Evolutionary conservation across 257 asterid species (phyloP), one percentile per base, ranked within the genome.

Genomic region (Solanum rostratum): DNA sequence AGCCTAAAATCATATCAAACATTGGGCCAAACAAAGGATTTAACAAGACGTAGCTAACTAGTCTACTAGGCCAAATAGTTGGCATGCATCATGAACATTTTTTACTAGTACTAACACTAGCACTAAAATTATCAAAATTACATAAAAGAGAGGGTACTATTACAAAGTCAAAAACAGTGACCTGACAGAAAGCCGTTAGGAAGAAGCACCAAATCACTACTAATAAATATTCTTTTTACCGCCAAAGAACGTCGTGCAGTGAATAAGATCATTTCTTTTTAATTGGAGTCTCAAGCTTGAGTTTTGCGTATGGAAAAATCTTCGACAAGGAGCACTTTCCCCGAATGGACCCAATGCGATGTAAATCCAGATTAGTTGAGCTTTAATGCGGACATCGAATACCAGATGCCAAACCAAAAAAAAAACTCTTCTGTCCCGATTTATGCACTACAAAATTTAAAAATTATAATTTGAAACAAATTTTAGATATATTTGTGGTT

Each of bases 171-270:
- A 87, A 86, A 87, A 87, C 84, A 84, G 89, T 85, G 81, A 81
- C 76, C 85, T 85, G 91, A 89, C 85, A 66, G 43, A 57, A 89
- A 89, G 89, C 85, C 90, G 89, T 87, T 88, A 86, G 87, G 63
- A 79, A 82, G 80, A 79, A 86, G 71, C 83, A 83, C 85, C 79
- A 19, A 83, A 29, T 45, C 53, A 33, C 39, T 33, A 4, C 39
- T 33, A 33, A 4, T 5, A 33, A 33, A 33, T 30, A 33, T 3
- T 33, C 3, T 33, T 33, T 33, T 5, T 33, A 33, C 1, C 1
- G 4, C 4, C 0, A 33, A 33, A 33, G 1, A 0, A 33, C 0
- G 1, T 33, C 4, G 0, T 3, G 37, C 5, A 33, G 5, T 3
- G 5, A 5, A 33, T 33, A 5, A 33, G 6, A 0, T 33, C 4